Evolutionary conservation across 2,329 filamentous ascomycete species (phyloP).

Genomic region (Fusarium sacchari): DNA sequence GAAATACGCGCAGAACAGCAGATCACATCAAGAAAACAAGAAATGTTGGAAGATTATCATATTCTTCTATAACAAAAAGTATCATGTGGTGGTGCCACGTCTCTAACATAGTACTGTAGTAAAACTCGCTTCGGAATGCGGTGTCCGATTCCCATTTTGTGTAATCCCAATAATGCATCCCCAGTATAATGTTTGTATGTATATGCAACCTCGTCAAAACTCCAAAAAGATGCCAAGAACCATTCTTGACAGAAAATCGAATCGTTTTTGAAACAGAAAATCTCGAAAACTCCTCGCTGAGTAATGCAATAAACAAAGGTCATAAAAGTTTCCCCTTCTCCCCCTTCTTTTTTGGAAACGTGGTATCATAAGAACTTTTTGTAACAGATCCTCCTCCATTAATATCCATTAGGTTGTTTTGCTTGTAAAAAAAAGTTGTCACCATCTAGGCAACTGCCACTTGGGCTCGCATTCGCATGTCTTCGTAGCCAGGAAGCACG

Average conservation of each 20-base stretch:
- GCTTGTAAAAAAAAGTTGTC: not conserved
- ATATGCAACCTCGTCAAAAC: slow-evolving; percentile 12
- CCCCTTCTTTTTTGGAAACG: slow-evolving; percentile 17
- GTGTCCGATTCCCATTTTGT: slow-evolving; percentile 20
- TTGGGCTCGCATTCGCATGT: slow-evolving; percentile 41
- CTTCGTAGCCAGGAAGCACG: slow-evolving; percentile 55
- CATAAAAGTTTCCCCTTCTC: slow-evolving; percentile 27
- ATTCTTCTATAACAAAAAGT: slow-evolving; percentile 18
- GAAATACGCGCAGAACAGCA: not conserved
- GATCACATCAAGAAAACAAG: not conserved
- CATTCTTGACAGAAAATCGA: slow-evolving; percentile 3
- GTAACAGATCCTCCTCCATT: slow-evolving; percentile 30
- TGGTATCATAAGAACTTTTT: slow-evolving; percentile 33
- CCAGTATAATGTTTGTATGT: slow-evolving; percentile 1
- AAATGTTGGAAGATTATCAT: slow-evolving; percentile 9
- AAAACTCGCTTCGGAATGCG: slow-evolving; percentile 24
- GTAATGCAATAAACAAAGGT: slow-evolving; percentile 27
- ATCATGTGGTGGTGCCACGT: slow-evolving; percentile 6
- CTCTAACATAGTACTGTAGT: slow-evolving; percentile 27
- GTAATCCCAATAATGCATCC: slow-evolving; percentile 12
- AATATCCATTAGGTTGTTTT: slow-evolving; percentile 29
- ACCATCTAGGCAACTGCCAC: slow-evolving; percentile 40
- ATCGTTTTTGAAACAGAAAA: slow-evolving; percentile 12
- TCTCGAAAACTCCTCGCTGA: slow-evolving; percentile 42
- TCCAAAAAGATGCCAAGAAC: slow-evolving; percentile 20